Evolutionary conservation across 441 rosid species (phyloP), one percentile per base, ranked within the genome.

Genomic region (Breynia disticha): DNA sequence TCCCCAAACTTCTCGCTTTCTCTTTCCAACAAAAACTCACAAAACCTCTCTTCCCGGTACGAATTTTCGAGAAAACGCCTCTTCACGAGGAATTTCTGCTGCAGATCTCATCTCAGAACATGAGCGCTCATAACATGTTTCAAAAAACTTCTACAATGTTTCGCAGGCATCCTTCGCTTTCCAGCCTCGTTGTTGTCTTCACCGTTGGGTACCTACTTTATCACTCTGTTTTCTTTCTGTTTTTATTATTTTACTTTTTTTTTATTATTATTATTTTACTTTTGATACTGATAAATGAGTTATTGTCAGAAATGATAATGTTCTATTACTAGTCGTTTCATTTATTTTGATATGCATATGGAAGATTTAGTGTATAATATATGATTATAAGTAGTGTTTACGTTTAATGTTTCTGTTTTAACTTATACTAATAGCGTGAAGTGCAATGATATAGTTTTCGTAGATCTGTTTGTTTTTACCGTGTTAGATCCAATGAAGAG

Each of bases 141-240:
- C 70, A 76, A 63, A 65, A 85, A 66, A 60, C 80, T 67, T 77
- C 95, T 13, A 77, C 76, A 67, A 80, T 84, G 45, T 82, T 81
- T 62, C 78, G 75, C 43, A 95, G 81, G 42, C 53, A 75, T 65
- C 83, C 96, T 62, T 73, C 75, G 22, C 71, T 88, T 62, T 71
- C 97, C 43, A 78, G 80, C 64, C 67, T 88, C 19, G 4, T 88
- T 63, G 72, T 89, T 53, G 66, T 88, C 75, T 84, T 85, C 81
- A 66, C 97, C 37, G 71, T 93, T 72, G 77, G 98, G 98, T 88
- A 65, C n/a, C n/a, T n/a, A n/a, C n/a, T n/a, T n/a, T n/a, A n/a
- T n/a, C n/a, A n/a, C 22, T 37, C 50, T 55, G 39, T 32, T 35
- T 28, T 22, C 1, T 28, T 41, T 14, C 43, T 44, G 20, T 28